Base-by-base conservation (phyloP, 495 filamentous ascomycete species). In the Thozetella sp. region DNA sequence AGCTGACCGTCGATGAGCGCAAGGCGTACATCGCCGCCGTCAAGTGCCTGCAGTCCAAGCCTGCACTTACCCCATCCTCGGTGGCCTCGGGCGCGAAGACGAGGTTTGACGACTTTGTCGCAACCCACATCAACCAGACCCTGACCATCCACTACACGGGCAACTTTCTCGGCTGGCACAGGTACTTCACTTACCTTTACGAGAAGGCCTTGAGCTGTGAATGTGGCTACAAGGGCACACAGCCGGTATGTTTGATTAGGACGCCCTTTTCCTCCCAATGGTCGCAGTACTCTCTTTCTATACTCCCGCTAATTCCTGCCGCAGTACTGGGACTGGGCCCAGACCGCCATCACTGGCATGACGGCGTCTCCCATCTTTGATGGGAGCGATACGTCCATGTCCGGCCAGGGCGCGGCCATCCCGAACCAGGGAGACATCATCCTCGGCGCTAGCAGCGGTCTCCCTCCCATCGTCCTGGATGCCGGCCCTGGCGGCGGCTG, bases 21-120 rank as follows among this genome's bases (percentile, higher is more conserved):
- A 83, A 72, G 46, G 66, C 67, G 11, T 90, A 87, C 61, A 89
- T 85, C 57, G 63, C 78, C 23, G 85, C 88, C 1, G 82, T 91
- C 10, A 73, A 82, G 40, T 91, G 89, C 66, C 62, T 92, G 6
- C 78, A 83, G 62, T 61, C 60, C 10, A 70, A 79, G 63, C 81
- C 86, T 0, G 63, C 82, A 1, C 77, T 63, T 20, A 81, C 77
- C 0, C 77, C 79, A 15, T 40, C 71, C 2, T 54, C 65, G 2
- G 20, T 56, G 22, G 67, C 56, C 6, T 71, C 72, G 19, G 73
- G 72, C 9, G 62, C 67, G 17, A 66, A 64, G 23, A 58, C 58
- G 17, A 76, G 84, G 19, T 88, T 82, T 59, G 89, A 91, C 73
- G 88, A 91, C 67, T 90, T 91, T 61, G 78, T 87, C 25, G 85